phyloP scores from a whole-genome alignment of 169 alveolate genomes.

The Eimeria maxima region DNA sequence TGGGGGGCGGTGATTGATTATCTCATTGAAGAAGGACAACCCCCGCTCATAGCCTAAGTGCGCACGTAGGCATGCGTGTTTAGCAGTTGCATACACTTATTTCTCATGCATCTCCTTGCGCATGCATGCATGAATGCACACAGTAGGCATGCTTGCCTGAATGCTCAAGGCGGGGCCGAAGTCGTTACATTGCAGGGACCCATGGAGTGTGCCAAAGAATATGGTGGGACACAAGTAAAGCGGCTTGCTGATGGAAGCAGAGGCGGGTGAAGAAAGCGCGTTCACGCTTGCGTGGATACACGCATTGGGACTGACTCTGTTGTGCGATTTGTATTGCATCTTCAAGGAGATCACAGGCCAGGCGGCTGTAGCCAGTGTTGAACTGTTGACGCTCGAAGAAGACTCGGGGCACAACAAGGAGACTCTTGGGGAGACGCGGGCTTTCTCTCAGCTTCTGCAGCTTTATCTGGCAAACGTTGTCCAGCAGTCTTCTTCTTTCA shows the following conservation, averaged over 20 bases:
- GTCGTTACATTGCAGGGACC: no score
- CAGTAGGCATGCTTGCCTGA: no score
- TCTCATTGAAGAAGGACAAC: slow-evolving; percentile 32
- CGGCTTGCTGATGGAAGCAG: neutral
- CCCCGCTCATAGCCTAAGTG: slow-evolving; percentile 47
- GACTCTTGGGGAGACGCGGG: neutral
- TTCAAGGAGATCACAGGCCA: slow-evolving; percentile 52
- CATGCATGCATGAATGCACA: slow-evolving; percentile 6
- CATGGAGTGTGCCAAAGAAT: no score
- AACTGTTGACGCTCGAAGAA: slow-evolving; percentile 8
- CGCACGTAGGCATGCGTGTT: neutral
- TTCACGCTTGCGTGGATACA: neutral
- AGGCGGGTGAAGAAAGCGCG: neutral
- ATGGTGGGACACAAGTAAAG: neutral
- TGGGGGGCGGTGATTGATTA: neutral
- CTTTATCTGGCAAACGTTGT: slow-evolving; percentile 6
- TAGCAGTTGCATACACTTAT: neutral
- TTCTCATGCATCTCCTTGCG: neutral
- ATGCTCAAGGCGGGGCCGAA: no score
- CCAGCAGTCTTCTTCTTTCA: neutral
- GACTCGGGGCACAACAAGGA: neutral
- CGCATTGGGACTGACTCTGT: slow-evolving; percentile 26
- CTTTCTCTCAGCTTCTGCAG: neutral
- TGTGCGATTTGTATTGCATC: slow-evolving; percentile 10
- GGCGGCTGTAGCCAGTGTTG: neutral